phyloP scores from a whole-genome alignment of 768 basidiomycete species.

The Sporobolomyces pararoseus region DNA sequence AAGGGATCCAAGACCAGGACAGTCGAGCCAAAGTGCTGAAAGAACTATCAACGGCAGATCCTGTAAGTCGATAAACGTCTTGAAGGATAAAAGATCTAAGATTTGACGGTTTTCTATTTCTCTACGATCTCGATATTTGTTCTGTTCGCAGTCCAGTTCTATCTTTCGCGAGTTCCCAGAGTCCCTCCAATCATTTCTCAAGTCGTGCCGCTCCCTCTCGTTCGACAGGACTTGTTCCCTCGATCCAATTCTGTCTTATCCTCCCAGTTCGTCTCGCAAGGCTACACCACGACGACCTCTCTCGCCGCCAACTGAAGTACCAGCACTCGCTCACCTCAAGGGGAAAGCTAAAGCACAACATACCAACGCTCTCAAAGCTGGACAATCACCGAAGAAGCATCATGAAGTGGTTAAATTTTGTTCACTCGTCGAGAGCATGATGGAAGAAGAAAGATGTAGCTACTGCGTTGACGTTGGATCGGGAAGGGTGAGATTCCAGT shows the following conservation, averaged over 20 bases:
- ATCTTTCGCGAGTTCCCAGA: background rate
- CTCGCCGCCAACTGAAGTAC: background rate
- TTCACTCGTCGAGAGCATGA: background rate
- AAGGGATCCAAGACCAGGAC: background rate
- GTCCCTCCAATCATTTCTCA: constrained; percentile 1
- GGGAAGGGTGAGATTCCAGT: constrained; percentile 17
- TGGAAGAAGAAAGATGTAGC: background rate
- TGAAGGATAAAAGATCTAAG: no score
- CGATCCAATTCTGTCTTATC: constrained; percentile 21
- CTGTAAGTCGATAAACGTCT: no score
- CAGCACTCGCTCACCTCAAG: background rate
- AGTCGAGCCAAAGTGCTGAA: background rate
- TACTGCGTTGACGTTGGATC: constrained; percentile 37
- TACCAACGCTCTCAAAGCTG: constrained; percentile 12
- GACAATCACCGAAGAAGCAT: constrained; percentile 30
- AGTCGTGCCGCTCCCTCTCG: constrained; percentile 19
- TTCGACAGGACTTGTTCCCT: constrained; percentile 27
- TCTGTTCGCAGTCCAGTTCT: background rate
- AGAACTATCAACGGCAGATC: background rate
- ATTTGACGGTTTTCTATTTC: no score
- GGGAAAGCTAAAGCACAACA: constrained; percentile 3
- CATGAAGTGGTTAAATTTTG: constrained; percentile 28
- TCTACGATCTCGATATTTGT: no score
- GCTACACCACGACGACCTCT: background rate
- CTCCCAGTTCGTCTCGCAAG: background rate